phyloP scores from a whole-genome alignment of 345 rosid species.

The Viola odorata region DNA sequence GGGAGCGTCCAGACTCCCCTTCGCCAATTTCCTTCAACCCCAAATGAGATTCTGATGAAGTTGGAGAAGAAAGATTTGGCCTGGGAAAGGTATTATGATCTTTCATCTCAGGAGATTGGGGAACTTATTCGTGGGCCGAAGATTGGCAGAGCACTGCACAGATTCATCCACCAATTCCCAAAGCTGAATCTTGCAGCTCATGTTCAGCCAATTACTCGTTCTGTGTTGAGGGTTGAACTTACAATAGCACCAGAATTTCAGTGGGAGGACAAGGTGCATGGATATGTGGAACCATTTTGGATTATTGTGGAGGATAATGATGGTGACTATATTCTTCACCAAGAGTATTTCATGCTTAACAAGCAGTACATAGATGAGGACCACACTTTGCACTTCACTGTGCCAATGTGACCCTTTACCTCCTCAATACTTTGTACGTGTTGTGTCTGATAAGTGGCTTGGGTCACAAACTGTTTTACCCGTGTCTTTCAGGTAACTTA shows the following conservation, averaged over 20 bases:
- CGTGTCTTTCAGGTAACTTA: constrained; percentile 88
- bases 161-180: constrained; percentile 84
- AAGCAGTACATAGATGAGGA: constrained; percentile 81
- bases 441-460: constrained; percentile 92
- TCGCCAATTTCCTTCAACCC: constrained; percentile 78
- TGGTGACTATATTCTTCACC: constrained; percentile 86
- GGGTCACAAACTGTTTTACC: constrained; percentile 90
- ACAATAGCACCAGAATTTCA: constrained; percentile 82
- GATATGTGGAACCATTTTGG: constrained; percentile 96
- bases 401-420: constrained; percentile 93
- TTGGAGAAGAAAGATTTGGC: constrained; percentile 94
- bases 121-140: constrained; percentile 79
- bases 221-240: constrained; percentile 78
- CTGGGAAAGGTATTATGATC: constrained; percentile 94
- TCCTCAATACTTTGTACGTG: constrained; percentile 84
- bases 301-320: constrained; percentile 90
- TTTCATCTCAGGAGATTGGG: constrained; percentile 85
- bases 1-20: constrained; percentile 97
- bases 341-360: constrained; percentile 87
- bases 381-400: constrained; percentile 83
- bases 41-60: constrained; percentile 73
- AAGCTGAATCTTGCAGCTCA: constrained; percentile 76
- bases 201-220: constrained; percentile 87
- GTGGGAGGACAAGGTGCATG: constrained; percentile 95
- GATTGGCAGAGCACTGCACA: constrained; percentile 90